These are phyloP conservation scores for Paspalum vaginatum DNA, from an alignment of 176 grass and related monocot genomes.

Conservation along the genomic window DNA sequence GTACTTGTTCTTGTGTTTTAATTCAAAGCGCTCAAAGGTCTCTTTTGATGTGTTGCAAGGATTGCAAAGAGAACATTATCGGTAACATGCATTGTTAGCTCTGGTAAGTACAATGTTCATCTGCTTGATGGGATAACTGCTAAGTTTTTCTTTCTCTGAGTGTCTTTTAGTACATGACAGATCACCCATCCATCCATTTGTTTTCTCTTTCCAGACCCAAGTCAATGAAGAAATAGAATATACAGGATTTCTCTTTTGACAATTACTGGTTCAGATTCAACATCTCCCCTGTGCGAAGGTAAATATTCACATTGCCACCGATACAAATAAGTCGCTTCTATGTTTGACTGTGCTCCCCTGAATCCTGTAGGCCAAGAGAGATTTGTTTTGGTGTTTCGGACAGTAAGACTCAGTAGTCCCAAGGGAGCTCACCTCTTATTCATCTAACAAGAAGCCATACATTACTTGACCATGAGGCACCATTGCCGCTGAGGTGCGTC, in stretches of 20 bases:
- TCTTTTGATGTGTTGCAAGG: constrained; percentile 65
- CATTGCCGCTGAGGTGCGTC: background rate
- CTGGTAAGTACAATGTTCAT: constrained; percentile 39
- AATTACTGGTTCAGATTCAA: constrained; percentile 1
- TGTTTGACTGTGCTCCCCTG: constrained; percentile 22
- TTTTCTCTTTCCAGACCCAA: constrained; percentile 35
- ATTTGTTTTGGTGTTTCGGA: constrained; percentile 52
- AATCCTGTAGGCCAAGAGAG: constrained; percentile 19
- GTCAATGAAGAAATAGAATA: background rate
- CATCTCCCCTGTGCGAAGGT: constrained; percentile 41
- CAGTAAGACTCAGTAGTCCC: constrained; percentile 19
- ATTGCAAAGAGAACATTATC: constrained; percentile 83
- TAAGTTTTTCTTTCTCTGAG: background rate
- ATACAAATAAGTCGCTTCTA: background rate
- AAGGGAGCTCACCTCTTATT: constrained; percentile 29
- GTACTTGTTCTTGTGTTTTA: background rate
- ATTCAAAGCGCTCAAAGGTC: constrained; percentile 38
- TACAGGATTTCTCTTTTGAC: constrained; percentile 41
- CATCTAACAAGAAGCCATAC: constrained; percentile 39
- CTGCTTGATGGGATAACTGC: background rate
- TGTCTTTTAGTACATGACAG: background rate
- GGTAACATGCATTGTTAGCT: constrained; percentile 31
- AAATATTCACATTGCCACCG: background rate
- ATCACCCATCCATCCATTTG: constrained; percentile 4
- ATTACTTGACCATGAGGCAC: constrained; percentile 24